phyloP scores from a whole-genome alignment of 768 basidiomycete genomes.

The Sarcodon aspratus region DNA sequence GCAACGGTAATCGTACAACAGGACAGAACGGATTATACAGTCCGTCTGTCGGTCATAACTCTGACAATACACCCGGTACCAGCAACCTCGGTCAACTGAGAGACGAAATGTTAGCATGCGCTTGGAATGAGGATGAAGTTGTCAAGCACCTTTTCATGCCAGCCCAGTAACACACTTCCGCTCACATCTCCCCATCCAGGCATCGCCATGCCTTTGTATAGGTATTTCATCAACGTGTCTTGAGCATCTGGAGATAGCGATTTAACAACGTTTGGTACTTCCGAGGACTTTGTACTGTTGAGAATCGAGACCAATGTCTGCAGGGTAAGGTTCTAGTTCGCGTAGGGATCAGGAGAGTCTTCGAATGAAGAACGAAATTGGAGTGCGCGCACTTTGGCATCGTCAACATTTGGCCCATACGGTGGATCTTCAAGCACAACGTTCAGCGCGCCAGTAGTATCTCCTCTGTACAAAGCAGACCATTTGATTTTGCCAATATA shows the following conservation, averaged over 20 bases:
- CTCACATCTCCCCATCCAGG: conserved; percentile 49
- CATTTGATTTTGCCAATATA: not conserved
- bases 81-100: conserved; percentile 82
- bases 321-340: conserved; percentile 57
- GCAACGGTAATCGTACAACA: no score
- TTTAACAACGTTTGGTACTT: conserved; percentile 70
- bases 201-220: conserved; percentile 92
- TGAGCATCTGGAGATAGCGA: conserved; percentile 62
- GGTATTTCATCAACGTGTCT: conserved; percentile 93
- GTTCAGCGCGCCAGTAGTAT: conserved; percentile 62
- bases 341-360: not conserved
- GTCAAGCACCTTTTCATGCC: conserved; percentile 87
- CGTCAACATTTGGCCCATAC: conserved; percentile 80
- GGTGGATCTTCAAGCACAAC: conserved; percentile 70
- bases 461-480: conserved; percentile 39
- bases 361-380: not conserved
- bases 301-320: conserved; percentile 78
- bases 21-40: conserved; percentile 26
- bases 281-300: conserved; percentile 87
- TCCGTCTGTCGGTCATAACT: conserved; percentile 59
- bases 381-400: conserved; percentile 67
- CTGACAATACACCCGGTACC: conserved; percentile 94
- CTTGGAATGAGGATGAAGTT: not conserved
- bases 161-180: conserved; percentile 64
- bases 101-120: not conserved